Base-by-base conservation (phyloP, 306 rosid species). In the Vigna hirtella region DNA sequence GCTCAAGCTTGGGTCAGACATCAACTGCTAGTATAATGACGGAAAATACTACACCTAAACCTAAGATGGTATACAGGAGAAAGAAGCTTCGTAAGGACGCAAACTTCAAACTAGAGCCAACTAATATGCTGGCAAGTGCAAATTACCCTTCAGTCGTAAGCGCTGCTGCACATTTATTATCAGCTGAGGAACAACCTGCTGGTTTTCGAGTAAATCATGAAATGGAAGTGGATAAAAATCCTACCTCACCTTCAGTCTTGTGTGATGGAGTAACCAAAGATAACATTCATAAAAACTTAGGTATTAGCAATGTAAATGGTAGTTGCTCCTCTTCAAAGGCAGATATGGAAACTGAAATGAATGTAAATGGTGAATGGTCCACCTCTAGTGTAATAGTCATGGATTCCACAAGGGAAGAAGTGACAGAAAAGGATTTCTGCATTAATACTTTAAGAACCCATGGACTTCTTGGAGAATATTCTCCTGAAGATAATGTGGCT, bases 241-340 rank as follows among this genome's bases (percentile, higher is more conserved):
- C 53, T 79, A 47, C 36, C 45, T 22, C 58, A 28, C 75, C 77
- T 56, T 73, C 82, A 80, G 84, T 43, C 72, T 61, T 81, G 55
- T 83, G 81, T 48, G 84, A 85, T 43, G 83, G 73, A 81, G 78
- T 74, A 52, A 75, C 80, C 66, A 86, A 79, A 72, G 84, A 75
- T 68, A 74, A 22, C 77, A 50, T 43, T 74, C 85, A 73, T 68
- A 92, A 83, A 77, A 61, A 18, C 70, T 67, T 89, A 71, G 97
- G 91, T 70, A 85, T 88, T 79, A 87, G 83, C 77, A 89, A 95
- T 69, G 79, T 83, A 38, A 84, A 92, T 70, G 98, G 89, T 74
- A 94, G 97, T 83, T 94, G 97, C 83, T 94, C 97, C 81, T 84
- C 95, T 77, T 92, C 97, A 72, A 90, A 94, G 90, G 90, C 95